phyloP scores from a whole-genome alignment of 345 rosid genomes.

The Camelina hispida region DNA sequence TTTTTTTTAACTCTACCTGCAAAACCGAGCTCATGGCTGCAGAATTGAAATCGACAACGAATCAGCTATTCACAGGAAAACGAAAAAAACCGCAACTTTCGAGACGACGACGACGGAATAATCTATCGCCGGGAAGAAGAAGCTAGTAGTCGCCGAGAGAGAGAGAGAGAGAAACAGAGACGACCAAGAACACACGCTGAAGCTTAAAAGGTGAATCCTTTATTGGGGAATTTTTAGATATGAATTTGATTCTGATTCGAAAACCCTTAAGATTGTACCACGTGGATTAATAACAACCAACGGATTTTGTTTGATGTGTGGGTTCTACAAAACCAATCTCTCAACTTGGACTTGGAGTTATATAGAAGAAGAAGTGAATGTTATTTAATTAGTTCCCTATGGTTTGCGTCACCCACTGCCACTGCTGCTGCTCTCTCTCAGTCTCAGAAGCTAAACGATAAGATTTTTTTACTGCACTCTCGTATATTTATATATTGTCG shows the following conservation, averaged over 20 bases:
- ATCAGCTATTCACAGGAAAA: not conserved
- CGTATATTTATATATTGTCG: not conserved
- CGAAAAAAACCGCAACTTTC: not conserved
- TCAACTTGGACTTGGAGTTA: slow-evolving; percentile 3
- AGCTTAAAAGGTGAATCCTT: slow-evolving; percentile 28
- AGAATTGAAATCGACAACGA: slow-evolving; percentile 15
- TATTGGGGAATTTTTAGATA: not conserved
- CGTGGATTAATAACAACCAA: slow-evolving; percentile 26
- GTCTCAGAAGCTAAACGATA: not conserved
- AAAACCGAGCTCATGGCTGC: slow-evolving; percentile 64
- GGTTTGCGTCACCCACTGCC: slow-evolving; percentile 18
- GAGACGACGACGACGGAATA: not conserved
- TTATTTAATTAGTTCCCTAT: not conserved
- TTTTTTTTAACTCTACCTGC: slow-evolving; percentile 48
- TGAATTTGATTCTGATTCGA: slow-evolving; percentile 36
- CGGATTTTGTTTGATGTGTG: not conserved
- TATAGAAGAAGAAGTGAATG: not conserved
- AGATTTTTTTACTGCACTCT: slow-evolving; percentile 3
- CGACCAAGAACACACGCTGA: slow-evolving; percentile 1
- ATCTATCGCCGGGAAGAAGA: slow-evolving; percentile 2
- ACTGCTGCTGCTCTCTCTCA: too few species aligned
- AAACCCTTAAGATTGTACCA: slow-evolving; percentile 7
- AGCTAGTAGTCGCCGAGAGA: slow-evolving; percentile 21
- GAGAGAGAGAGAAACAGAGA: slow-evolving; percentile 9
- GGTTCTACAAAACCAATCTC: slow-evolving; percentile 21